phyloP scores from a whole-genome alignment of 2,329 filamentous ascomycete species.

The Orbilia brochopaga region DNA sequence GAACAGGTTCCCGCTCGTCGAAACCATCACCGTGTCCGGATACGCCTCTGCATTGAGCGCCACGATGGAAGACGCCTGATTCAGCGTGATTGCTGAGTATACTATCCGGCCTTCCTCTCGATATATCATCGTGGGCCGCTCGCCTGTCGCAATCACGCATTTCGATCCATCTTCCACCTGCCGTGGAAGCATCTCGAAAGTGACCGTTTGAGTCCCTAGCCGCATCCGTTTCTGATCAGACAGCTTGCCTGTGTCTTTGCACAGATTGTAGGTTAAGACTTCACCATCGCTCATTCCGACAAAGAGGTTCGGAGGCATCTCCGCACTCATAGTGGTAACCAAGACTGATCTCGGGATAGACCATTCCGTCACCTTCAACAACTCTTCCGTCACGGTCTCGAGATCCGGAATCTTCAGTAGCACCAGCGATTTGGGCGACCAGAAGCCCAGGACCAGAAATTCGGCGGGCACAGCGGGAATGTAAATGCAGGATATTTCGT shows the following conservation, averaged over 20 bases:
- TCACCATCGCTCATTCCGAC: constrained; percentile 91
- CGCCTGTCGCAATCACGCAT: constrained; percentile 90
- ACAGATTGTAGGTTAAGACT: constrained; percentile 80
- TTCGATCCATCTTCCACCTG: constrained; percentile 66
- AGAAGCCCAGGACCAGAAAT: constrained; percentile 83
- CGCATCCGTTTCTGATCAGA: constrained; percentile 79
- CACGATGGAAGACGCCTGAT: constrained; percentile 80
- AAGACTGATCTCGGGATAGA: constrained; percentile 82
- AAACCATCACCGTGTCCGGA: constrained; percentile 79
- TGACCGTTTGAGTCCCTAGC: constrained; percentile 82
- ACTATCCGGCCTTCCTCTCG: constrained; percentile 83
- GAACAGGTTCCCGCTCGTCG: constrained; percentile 75
- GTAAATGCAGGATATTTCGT: constrained; percentile 82
- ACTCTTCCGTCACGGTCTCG: constrained; percentile 69
- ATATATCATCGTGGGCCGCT: constrained; percentile 93
- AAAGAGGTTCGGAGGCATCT: constrained; percentile 76
- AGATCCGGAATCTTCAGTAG: constrained; percentile 74
- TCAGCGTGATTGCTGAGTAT: constrained; percentile 91
- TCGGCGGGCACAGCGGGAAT: constrained; percentile 69
- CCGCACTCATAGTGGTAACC: constrained; percentile 74
- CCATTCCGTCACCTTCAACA: constrained; percentile 65
- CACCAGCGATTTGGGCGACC: constrained; percentile 79
- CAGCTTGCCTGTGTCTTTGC: constrained; percentile 67
- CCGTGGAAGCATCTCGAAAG: constrained; percentile 77
- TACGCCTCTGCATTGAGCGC: constrained; percentile 82